Evolutionary conservation across 179 eudicot genomes (phyloP).

Genomic region (Spergularia azorica): DNA sequence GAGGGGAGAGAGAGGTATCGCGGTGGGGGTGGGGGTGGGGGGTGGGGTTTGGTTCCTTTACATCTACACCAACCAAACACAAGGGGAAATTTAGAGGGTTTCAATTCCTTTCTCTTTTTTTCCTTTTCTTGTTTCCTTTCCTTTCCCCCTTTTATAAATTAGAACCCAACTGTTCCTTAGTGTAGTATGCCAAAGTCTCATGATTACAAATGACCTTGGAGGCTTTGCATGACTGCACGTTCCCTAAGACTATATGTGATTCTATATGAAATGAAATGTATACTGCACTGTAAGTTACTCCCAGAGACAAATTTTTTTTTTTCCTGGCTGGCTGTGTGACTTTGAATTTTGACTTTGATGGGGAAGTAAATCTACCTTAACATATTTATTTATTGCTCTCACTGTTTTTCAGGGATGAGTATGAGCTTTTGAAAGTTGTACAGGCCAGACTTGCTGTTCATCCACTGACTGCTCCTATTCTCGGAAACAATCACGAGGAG

Average conservation of each 20-base stretch:
- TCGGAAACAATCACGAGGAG: conserved; percentile 85
- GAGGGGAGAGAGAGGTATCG: too few species aligned
- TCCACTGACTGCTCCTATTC: conserved; percentile 83
- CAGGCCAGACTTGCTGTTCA: conserved; percentile 82
- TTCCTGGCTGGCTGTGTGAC: background rate
- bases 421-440: conserved; percentile 76
- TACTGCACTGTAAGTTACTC: background rate
- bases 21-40: too few species aligned
- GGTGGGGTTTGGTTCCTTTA: too few species aligned
- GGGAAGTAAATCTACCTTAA: background rate
- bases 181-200: too few species aligned
- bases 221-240: too few species aligned
- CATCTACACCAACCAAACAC: too few species aligned
- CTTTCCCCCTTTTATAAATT: too few species aligned
- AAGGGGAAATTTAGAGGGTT: too few species aligned
- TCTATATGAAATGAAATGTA: background rate
- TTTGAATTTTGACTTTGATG: conserved; percentile 14
- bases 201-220: too few species aligned
- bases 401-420: conserved; percentile 62
- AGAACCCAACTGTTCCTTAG: too few species aligned
- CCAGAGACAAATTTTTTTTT: background rate
- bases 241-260: background rate
- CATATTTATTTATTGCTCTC: background rate
- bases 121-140: too few species aligned
- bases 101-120: too few species aligned